Evolutionary conservation across 305 asterid species (phyloP).

Genomic region (Solanum hybrid): DNA sequence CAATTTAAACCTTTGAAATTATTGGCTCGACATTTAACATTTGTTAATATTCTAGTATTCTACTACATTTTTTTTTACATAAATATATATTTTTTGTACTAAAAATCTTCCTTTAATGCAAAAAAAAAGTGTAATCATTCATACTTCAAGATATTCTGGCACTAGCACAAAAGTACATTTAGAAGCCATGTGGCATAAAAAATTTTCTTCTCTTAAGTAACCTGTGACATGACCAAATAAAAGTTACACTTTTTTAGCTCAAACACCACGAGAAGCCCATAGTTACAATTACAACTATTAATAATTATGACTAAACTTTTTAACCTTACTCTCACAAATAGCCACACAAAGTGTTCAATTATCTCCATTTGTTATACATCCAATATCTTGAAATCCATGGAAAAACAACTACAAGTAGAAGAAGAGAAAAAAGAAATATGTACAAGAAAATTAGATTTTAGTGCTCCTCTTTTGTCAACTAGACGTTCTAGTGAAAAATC

Average conservation of each 20-base stretch:
- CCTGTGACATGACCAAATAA: constrained; percentile 12
- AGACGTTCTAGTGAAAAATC: constrained; percentile 28
- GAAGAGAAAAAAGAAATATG: constrained; percentile 24
- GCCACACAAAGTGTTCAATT: neutral
- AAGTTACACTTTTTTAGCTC: constrained; percentile 15
- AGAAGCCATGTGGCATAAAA: neutral
- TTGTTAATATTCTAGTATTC: neutral
- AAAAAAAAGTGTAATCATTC: no score
- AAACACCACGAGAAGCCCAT: constrained; percentile 48
- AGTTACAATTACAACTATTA: constrained; percentile 38
- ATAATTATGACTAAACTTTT: constrained; percentile 13
- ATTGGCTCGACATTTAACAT: neutral
- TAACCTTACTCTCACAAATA: constrained; percentile 1
- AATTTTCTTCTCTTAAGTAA: neutral
- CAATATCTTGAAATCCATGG: constrained; percentile 23
- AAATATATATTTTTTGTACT: no score
- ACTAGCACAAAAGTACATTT: neutral
- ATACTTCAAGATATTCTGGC: neutral
- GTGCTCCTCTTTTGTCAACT: constrained; percentile 56
- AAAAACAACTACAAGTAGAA: constrained; percentile 17
- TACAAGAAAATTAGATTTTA: constrained; percentile 48
- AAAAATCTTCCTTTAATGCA: no score
- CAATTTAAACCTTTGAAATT: no score
- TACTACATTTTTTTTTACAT: no score
- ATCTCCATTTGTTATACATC: neutral